Percentiles rank a stretch among this genome's conserved stretches.
These are phyloP conservation scores for Peronospora tabacina DNA, from an alignment of 352 stramenopile species.

Conservation along the genomic window DNA sequence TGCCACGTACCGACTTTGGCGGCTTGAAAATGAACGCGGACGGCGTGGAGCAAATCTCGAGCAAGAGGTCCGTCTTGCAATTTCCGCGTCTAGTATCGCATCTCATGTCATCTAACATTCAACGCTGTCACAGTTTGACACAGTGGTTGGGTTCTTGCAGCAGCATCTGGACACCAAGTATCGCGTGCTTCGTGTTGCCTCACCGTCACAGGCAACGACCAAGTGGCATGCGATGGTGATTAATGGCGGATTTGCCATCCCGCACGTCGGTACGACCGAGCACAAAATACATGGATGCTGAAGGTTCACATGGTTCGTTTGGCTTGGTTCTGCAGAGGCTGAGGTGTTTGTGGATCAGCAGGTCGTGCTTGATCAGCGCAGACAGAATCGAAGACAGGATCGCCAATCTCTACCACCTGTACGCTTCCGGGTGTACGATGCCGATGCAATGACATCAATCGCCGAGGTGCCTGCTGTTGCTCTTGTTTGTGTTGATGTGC, in stretches of 20 bases:
- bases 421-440: slow-evolving; percentile 38
- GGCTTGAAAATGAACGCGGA: slow-evolving; percentile 40
- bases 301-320: background rate
- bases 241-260: slow-evolving; percentile 40
- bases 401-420: slow-evolving; percentile 10
- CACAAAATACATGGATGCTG: background rate
- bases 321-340: slow-evolving; percentile 26
- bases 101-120: slow-evolving; percentile 9
- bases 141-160: slow-evolving; percentile 34
- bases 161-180: slow-evolving; percentile 40
- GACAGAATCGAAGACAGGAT: slow-evolving; percentile 11
- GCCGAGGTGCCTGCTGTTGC: slow-evolving; percentile 27
- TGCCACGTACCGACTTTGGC: slow-evolving; percentile 51
- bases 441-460: slow-evolving; percentile 30
- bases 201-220: slow-evolving; percentile 8
- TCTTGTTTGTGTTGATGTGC: background rate
- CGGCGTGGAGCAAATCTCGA: slow-evolving; percentile 24
- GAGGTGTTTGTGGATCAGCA: slow-evolving; percentile 46
- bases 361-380: slow-evolving; percentile 19
- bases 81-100: background rate
- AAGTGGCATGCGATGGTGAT: slow-evolving; percentile 44
- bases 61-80: slow-evolving; percentile 27
- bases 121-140: slow-evolving; percentile 40
- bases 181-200: slow-evolving; percentile 40
- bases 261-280: slow-evolving; percentile 41